Evolutionary conservation across 768 basidiomycete species (phyloP), one percentile per base, ranked within the genome.

Genomic region (Leccinellum albellum): DNA sequence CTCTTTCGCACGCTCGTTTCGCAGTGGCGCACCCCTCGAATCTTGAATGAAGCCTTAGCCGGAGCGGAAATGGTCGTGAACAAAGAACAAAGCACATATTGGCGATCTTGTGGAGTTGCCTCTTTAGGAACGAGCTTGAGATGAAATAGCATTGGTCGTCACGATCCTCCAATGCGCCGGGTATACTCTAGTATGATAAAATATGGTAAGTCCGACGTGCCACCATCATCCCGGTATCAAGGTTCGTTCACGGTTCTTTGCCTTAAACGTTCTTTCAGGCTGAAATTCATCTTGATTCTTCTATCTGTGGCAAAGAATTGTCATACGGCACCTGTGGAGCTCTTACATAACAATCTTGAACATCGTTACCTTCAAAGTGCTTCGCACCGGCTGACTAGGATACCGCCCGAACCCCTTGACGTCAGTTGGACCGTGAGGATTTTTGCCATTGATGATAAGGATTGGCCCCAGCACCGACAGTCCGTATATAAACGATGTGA

Each of bases 381-480:
- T 50, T 56, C 57, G 14, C 50, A 17, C 28, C 14, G 17, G 23
- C 52, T 44, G 45, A 32, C 55, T 54, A 57, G 33, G 47, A 28
- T 20, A 50, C 12, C 33, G 49, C 50, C 51, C 28, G 26, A 17
- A 54, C 69, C 69, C 69, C 68, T 70, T 72, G 69, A 72, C 66
- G 69, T 70, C 69, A 72, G 52, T 42, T 5, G 40, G 10, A 26
- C 23, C 37, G 28, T 24, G 26, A 29, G 9, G n/a, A 40, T 20
- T 42, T 40, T 40, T 12, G 17, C n/a, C n/a, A n/a, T n/a, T 47
- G 45, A 10, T 51, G 52, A 65, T 61, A 54, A 60, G 50, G 20
- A 12, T 1, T 17, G 37, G 29, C 20, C 32, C 29, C 10, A 42
- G 40, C 40, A 37, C n/a, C 3, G 26, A 3, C 49, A 31, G 57